Conservation (phyloP, 2,329 filamentous ascomycete genomes). For the Madurella fahalii region DNA sequence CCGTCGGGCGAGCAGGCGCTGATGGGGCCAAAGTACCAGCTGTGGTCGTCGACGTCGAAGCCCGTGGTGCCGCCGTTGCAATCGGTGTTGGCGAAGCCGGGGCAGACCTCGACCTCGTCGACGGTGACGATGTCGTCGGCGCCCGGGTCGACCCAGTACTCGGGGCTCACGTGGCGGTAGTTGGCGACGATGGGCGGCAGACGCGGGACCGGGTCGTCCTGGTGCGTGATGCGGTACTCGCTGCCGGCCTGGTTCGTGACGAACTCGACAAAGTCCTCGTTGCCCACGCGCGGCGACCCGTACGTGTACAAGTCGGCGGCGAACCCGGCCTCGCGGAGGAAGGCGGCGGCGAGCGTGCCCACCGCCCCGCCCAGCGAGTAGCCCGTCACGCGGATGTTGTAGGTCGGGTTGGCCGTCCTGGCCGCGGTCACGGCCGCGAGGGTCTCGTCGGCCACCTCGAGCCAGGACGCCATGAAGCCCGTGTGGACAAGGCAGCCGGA, state of each 20-base stretch:
- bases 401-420: constrained; percentile 44
- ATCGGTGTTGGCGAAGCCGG: constrained; percentile 41
- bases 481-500: constrained; percentile 48
- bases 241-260: constrained; percentile 49
- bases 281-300: constrained; percentile 63
- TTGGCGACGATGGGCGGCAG: constrained; percentile 58
- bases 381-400: constrained; percentile 56
- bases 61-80: constrained; percentile 51
- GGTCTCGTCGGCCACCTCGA: constrained; percentile 44
- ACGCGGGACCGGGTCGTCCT: constrained; percentile 62
- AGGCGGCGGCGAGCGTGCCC: constrained; percentile 55
- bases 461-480: constrained; percentile 59
- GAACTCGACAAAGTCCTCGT: constrained; percentile 49
- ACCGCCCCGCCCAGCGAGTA: constrained; percentile 67
- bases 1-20: constrained; percentile 35
- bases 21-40: constrained; percentile 46
- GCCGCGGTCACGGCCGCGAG: constrained; percentile 43
- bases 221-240: constrained; percentile 64
- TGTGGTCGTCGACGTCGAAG: constrained; percentile 44
- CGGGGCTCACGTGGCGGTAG: constrained; percentile 64
- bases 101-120: constrained; percentile 42
- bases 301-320: constrained; percentile 59
- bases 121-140: constrained; percentile 34
- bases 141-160: constrained; percentile 58
- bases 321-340: constrained; percentile 48